These are phyloP conservation scores for Sphaerulina musiva DNA, from an alignment of 2,329 filamentous ascomycete genomes.

Conservation along the genomic window DNA sequence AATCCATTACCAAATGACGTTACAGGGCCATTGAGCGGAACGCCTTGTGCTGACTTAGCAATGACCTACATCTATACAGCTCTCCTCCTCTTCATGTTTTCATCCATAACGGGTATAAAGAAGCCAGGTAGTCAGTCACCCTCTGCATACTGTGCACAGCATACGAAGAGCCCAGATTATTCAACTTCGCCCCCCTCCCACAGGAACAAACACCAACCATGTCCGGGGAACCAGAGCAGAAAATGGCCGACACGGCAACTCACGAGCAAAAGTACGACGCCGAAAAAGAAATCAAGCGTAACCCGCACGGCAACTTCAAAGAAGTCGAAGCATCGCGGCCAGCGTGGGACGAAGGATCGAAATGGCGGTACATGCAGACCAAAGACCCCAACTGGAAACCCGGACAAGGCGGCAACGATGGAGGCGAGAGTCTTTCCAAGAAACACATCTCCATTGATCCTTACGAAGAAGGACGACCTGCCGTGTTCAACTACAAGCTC, in stretches of 20 bases:
- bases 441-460: conserved; percentile 75
- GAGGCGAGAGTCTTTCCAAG: conserved; percentile 45
- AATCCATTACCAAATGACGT: too few species aligned
- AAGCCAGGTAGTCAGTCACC: too few species aligned
- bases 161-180: too few species aligned
- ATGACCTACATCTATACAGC: too few species aligned
- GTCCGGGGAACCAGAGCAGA: conserved; percentile 28
- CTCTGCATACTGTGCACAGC: too few species aligned
- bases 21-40: too few species aligned
- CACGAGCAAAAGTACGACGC: conserved; percentile 37
- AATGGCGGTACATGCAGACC: conserved; percentile 57
- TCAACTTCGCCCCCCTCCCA: too few species aligned
- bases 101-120: too few species aligned
- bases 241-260: conserved; percentile 20
- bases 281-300: conserved; percentile 20
- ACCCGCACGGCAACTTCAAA: conserved; percentile 66
- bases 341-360: conserved; percentile 47
- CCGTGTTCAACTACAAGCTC: conserved; percentile 80
- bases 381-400: conserved; percentile 59
- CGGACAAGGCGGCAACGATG: conserved; percentile 59
- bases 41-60: too few species aligned
- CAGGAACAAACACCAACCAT: conserved; percentile 14
- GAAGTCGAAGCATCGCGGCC: conserved; percentile 60
- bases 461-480: conserved; percentile 60
- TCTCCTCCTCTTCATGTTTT: too few species aligned